phyloP scores from a whole-genome alignment of 2,329 filamentous ascomycete species.

The Alternaria gansuensis region DNA sequence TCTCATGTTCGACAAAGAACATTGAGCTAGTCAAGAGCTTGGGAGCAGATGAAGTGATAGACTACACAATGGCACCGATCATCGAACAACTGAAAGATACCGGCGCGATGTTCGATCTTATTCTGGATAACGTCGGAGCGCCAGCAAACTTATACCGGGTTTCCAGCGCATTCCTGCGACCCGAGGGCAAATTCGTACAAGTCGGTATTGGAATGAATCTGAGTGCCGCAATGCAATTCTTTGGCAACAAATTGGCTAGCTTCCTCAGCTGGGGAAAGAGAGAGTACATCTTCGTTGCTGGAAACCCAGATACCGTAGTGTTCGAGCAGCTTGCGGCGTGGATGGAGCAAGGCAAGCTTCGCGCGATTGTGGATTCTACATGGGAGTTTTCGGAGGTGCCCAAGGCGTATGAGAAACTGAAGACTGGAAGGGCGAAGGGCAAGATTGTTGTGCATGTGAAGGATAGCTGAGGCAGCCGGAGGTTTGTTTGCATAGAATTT shows the following conservation, averaged over 20 bases:
- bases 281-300: constrained; percentile 16
- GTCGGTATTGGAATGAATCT: constrained; percentile 7
- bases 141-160: constrained; percentile 35
- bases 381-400: constrained; percentile 64
- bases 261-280: background rate
- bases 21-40: constrained; percentile 62
- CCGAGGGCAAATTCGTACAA: constrained; percentile 18
- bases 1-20: constrained; percentile 65
- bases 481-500: background rate
- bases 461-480: background rate
- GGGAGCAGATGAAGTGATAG: constrained; percentile 68
- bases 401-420: constrained; percentile 65
- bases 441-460: constrained; percentile 61
- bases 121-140: constrained; percentile 65
- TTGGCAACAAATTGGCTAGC: constrained; percentile 7
- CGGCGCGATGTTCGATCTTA: constrained; percentile 59
- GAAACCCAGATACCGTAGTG: constrained; percentile 39
- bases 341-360: constrained; percentile 66
- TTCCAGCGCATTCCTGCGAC: constrained; percentile 15
- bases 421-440: constrained; percentile 62
- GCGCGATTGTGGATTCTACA: constrained; percentile 62
- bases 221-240: background rate
- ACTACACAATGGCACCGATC: constrained; percentile 63
- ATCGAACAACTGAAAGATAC: constrained; percentile 56
- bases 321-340: constrained; percentile 59